Conservation (phyloP, 148 eudicot genomes). For the Silene uniflora region DNA sequence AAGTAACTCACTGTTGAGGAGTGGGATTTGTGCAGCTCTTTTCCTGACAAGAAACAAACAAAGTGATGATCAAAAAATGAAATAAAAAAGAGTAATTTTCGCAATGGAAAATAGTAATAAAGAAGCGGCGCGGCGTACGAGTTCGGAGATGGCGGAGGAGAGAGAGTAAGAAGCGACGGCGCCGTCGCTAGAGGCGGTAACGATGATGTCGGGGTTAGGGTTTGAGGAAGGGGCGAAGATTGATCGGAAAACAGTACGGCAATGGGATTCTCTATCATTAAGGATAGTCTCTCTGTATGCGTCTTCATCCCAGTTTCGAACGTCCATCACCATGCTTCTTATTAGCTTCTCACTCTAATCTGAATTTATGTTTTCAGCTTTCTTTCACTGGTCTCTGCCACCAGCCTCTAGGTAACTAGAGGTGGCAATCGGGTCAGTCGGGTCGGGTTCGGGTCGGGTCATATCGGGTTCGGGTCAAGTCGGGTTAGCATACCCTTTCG, state of each 20-base stretch:
- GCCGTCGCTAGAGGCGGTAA: slow-evolving; percentile 89
- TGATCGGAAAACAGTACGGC: slow-evolving; percentile 71
- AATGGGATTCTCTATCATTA: slow-evolving; percentile 53
- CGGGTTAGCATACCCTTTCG: too few relatives aligned
- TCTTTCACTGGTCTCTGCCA: too few relatives aligned
- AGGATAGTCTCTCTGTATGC: slow-evolving; percentile 52
- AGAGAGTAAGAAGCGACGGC: slow-evolving; percentile 74
- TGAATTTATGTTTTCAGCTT: too few relatives aligned
- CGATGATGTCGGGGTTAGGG: slow-evolving; percentile 56
- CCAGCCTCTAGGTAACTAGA: too few relatives aligned
- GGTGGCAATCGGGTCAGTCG: too few relatives aligned
- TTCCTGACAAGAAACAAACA: slow-evolving; percentile 33
- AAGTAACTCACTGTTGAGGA: slow-evolving; percentile 42
- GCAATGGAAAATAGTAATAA: background rate
- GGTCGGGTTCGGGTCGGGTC: too few relatives aligned
- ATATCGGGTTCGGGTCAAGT: too few relatives aligned
- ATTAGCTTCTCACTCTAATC: background rate
- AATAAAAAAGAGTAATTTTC: background rate
- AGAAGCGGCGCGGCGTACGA: slow-evolving; percentile 23
- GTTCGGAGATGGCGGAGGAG: slow-evolving; percentile 50
- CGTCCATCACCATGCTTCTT: slow-evolving; percentile 35
- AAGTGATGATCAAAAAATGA: background rate
- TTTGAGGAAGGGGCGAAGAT: slow-evolving; percentile 56
- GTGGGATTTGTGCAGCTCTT: slow-evolving; percentile 27
- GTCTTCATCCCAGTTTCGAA: slow-evolving; percentile 79